phyloP scores from a whole-genome alignment of 2,329 filamentous ascomycete genomes.

The Botrytis aclada region DNA sequence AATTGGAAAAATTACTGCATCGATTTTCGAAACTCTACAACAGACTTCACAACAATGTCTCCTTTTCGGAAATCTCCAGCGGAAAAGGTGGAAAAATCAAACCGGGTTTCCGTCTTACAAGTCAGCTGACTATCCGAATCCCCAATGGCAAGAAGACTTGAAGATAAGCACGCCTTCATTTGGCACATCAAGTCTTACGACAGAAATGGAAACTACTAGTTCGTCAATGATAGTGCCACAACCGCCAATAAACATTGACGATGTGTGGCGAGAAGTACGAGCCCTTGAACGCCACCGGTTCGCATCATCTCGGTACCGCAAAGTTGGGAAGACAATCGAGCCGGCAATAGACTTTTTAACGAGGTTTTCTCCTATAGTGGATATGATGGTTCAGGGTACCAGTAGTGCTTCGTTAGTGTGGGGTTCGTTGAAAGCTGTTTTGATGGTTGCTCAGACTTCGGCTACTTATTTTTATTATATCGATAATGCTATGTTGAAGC shows the following conservation, averaged over 20 bases:
- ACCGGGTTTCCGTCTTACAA: slow-evolving; percentile 7
- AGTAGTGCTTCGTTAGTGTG: slow-evolving; percentile 14
- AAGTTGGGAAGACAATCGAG: slow-evolving; percentile 16
- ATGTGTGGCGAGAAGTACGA: slow-evolving; percentile 18
- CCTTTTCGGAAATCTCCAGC: background rate
- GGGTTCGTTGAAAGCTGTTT: slow-evolving; percentile 15
- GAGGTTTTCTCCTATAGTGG: slow-evolving; percentile 9
- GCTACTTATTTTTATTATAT: slow-evolving; percentile 13
- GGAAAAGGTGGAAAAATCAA: background rate
- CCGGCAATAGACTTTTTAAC: slow-evolving; percentile 15
- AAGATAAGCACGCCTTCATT: background rate
- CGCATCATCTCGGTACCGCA: slow-evolving; percentile 13
- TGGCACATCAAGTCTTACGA: background rate
- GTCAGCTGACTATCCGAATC: slow-evolving; percentile 7
- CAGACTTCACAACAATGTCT: background rate
- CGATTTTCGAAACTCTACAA: background rate
- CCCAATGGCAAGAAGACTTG: background rate
- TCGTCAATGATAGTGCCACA: background rate
- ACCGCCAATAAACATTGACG: slow-evolving; percentile 11
- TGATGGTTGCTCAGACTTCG: slow-evolving; percentile 20
- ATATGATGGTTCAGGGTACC: slow-evolving; percentile 18
- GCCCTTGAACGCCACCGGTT: slow-evolving; percentile 14
- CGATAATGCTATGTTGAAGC: slow-evolving; percentile 14
- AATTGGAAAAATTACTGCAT: background rate
- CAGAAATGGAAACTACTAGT: background rate